Conservation (phyloP, 257 asterid species). For the Scutellaria galericulata region DNA sequence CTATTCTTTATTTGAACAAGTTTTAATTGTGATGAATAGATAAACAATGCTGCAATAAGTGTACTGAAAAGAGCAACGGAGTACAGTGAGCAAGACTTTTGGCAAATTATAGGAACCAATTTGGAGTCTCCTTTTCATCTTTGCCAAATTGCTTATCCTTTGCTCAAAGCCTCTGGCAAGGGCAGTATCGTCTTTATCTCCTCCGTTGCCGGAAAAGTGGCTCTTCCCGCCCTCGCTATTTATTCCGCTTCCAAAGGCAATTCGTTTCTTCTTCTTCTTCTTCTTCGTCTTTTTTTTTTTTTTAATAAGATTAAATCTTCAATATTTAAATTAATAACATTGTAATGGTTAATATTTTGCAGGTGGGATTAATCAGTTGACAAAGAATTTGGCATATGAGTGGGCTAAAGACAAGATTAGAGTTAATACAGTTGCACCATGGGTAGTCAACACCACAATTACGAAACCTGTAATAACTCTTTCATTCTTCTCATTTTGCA, state of each 20-base stretch:
- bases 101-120: slow-evolving; percentile 47
- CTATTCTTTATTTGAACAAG: too few relatives aligned
- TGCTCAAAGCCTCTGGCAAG: slow-evolving; percentile 50
- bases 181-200: slow-evolving; percentile 54
- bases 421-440: slow-evolving; percentile 49
- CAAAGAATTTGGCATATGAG: slow-evolving; percentile 52
- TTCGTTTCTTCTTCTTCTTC: neutral
- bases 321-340: too few relatives aligned
- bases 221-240: slow-evolving; percentile 38
- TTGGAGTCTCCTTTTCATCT: slow-evolving; percentile 51
- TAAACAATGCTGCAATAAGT: slow-evolving; percentile 49
- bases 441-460: slow-evolving; percentile 45
- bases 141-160: slow-evolving; percentile 55
- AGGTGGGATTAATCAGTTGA: slow-evolving; percentile 50
- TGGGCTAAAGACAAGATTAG: slow-evolving; percentile 57
- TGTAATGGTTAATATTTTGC: neutral
- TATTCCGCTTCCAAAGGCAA: slow-evolving; percentile 55
- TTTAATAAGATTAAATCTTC: too few relatives aligned
- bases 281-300: neutral
- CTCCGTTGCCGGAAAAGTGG: slow-evolving; percentile 48
- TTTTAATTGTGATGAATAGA: slow-evolving; percentile 21
- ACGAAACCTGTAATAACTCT: neutral
- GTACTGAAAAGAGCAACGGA: slow-evolving; percentile 43
- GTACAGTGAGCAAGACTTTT: slow-evolving; percentile 45
- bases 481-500: too few relatives aligned